These are phyloP conservation scores for Dothistroma pini DNA, from an alignment of 2,329 filamentous ascomycete species.

Conservation along the genomic window DNA sequence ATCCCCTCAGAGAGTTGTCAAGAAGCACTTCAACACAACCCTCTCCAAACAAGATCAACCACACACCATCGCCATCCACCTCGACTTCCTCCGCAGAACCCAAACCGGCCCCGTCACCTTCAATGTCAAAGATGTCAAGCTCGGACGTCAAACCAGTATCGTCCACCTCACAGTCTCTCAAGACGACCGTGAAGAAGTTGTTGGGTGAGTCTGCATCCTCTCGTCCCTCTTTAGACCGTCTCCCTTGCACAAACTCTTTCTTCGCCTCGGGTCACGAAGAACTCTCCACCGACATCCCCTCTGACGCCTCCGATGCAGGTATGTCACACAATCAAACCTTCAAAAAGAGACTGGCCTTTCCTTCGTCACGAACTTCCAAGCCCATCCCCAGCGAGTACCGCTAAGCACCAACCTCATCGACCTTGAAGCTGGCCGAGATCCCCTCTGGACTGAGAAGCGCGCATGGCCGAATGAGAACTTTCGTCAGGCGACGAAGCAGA, in stretches of 20 bases:
- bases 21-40: conserved; percentile 56
- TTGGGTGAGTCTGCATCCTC: conserved; percentile 41
- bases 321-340: conserved; percentile 63
- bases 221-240: neutral
- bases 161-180: conserved; percentile 61
- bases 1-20: conserved; percentile 50
- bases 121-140: conserved; percentile 59
- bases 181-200: conserved; percentile 53
- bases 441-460: conserved; percentile 45
- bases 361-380: conserved; percentile 53
- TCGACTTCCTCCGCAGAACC: conserved; percentile 64
- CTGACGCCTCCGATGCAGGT: conserved; percentile 38
- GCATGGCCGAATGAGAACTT: conserved; percentile 46
- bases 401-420: conserved; percentile 40
- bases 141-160: conserved; percentile 60
- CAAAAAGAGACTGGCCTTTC: conserved; percentile 55
- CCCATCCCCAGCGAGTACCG: conserved; percentile 40
- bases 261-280: conserved; percentile 6
- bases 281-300: conserved; percentile 9
- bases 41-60: conserved; percentile 58
- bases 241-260: conserved; percentile 9
- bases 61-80: conserved; percentile 61
- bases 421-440: conserved; percentile 43
- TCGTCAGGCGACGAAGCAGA: conserved; percentile 49
- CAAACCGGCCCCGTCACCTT: conserved; percentile 55